These are phyloP conservation scores for Xylaria arbuscula DNA, from an alignment of 2,329 filamentous ascomycete genomes.

Conservation along the genomic window DNA sequence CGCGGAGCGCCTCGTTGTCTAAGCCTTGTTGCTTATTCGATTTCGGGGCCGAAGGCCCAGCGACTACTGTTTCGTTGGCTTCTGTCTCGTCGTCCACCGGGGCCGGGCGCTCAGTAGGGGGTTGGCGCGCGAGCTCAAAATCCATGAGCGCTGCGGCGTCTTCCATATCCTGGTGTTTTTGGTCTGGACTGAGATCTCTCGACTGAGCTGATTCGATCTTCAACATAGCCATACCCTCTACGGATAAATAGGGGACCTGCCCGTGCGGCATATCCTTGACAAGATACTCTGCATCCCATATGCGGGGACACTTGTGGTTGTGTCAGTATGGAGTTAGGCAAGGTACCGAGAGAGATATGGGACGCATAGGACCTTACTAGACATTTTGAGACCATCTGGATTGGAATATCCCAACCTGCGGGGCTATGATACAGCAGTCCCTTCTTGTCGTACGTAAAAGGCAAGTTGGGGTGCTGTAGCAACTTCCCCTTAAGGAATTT, in stretches of 20 bases:
- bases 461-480: conserved; percentile 41
- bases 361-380: conserved; percentile 39
- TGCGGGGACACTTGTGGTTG: conserved; percentile 38
- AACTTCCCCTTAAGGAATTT: conserved; percentile 42
- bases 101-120: not conserved
- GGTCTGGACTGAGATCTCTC: conserved; percentile 34
- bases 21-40: conserved; percentile 38
- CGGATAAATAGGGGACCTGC: conserved; percentile 45
- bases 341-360: too few species aligned
- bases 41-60: conserved; percentile 28
- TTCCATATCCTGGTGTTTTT: conserved; percentile 41
- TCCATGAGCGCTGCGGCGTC: conserved; percentile 44
- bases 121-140: conserved; percentile 13
- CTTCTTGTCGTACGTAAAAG: conserved; percentile 40
- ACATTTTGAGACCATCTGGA: conserved; percentile 45
- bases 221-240: conserved; percentile 43
- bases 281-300: conserved; percentile 39
- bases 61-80: not conserved
- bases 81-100: not conserved
- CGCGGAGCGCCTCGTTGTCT: conserved; percentile 42
- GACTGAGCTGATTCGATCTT: conserved; percentile 42
- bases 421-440: conserved; percentile 42
- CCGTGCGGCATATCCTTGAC: conserved; percentile 40
- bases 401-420: conserved; percentile 37
- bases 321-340: conserved; percentile 7